Percentiles rank a stretch among this genome's conserved stretches.
phyloP scores from a whole-genome alignment of 345 rosid genomes.

The Hibiscus tridactylites region DNA sequence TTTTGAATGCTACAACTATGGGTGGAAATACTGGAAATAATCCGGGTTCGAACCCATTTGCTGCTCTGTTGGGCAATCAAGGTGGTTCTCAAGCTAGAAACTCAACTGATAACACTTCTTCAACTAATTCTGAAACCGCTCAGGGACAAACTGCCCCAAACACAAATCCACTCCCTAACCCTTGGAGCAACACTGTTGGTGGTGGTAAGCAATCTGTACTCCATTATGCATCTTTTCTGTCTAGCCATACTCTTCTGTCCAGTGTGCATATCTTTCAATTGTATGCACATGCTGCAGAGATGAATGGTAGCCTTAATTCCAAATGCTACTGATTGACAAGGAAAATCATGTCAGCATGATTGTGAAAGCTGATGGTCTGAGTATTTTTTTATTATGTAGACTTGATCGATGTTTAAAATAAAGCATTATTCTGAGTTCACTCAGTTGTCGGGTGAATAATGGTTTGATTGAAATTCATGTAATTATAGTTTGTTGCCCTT shows the following conservation, averaged over 20 bases:
- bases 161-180: conserved; percentile 79
- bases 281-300: not conserved
- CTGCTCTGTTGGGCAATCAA: conserved; percentile 51
- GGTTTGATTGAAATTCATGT: not conserved
- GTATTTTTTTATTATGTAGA: not conserved
- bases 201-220: conserved; percentile 28
- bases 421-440: not conserved
- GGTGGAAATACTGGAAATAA: conserved; percentile 47
- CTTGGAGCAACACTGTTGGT: conserved; percentile 56
- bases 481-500: not conserved
- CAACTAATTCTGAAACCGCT: conserved; percentile 36
- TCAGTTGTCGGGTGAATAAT: not conserved
- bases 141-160: conserved; percentile 59
- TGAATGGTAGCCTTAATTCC: no score
- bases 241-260: not conserved
- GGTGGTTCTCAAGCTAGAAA: conserved; percentile 34
- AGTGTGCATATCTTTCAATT: not conserved
- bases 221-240: not conserved
- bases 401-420: not conserved
- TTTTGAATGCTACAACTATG: conserved; percentile 74
- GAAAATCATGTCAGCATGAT: not conserved
- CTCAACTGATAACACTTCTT: conserved; percentile 40
- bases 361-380: not conserved
- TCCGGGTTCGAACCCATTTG: conserved; percentile 46
- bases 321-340: not conserved